These are phyloP conservation scores for Ophiosphaerella narmari DNA, from an alignment of 2,329 filamentous ascomycete genomes.

Conservation along the genomic window DNA sequence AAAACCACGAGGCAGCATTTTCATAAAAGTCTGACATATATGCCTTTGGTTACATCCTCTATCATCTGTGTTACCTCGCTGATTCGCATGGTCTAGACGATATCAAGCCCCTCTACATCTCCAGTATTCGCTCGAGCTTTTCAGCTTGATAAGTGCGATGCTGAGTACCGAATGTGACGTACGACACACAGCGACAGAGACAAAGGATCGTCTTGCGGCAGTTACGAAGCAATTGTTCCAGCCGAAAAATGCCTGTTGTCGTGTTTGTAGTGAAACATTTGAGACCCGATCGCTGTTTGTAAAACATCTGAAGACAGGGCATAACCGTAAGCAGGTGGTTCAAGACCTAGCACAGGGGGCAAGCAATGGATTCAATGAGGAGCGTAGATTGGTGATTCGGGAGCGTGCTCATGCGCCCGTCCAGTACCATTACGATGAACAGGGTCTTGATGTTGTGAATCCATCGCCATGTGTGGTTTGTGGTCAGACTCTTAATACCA, in stretches of 20 bases:
- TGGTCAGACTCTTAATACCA: constrained; percentile 4
- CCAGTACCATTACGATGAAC: constrained; percentile 2
- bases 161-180: constrained; percentile 3
- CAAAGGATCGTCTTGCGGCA: constrained; percentile 5
- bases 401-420: constrained; percentile 2
- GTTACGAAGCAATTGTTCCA: constrained; percentile 1
- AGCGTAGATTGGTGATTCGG: constrained; percentile 1
- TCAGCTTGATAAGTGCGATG: constrained; percentile 10
- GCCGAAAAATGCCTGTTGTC: background rate
- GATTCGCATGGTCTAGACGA: constrained; percentile 6
- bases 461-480: constrained; percentile 13
- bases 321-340: background rate
- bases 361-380: background rate
- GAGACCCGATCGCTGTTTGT: background rate
- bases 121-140: constrained; percentile 10
- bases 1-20: constrained; percentile 9
- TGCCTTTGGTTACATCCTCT: constrained; percentile 18
- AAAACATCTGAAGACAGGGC: constrained; percentile 6
- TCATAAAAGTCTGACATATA: constrained; percentile 22
- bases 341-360: background rate
- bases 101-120: constrained; percentile 8
- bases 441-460: background rate
- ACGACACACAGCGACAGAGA: constrained; percentile 7
- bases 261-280: constrained; percentile 1
- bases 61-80: constrained; percentile 9